Conservation (phyloP, 179 eudicot species). For the Camellia oleifera region DNA sequence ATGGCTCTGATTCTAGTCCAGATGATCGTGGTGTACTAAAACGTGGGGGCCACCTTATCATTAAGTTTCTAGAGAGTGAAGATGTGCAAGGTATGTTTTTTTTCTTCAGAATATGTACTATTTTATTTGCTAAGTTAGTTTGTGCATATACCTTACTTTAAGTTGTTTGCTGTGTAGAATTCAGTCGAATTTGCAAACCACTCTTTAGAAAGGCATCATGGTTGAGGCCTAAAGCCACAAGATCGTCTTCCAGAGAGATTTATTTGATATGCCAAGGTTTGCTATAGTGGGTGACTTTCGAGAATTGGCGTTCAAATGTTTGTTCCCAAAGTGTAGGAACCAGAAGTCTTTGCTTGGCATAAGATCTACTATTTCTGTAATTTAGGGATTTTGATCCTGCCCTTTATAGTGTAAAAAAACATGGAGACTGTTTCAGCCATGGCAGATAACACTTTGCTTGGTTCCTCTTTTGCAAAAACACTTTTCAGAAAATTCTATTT, state of each 20-base stretch:
- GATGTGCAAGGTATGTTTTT: slow-evolving; percentile 55
- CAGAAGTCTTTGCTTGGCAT: background rate
- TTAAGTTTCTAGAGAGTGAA: slow-evolving; percentile 88
- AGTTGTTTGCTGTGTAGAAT: slow-evolving; percentile 40
- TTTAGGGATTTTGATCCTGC: background rate
- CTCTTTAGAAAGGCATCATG: slow-evolving; percentile 72
- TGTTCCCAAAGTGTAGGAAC: background rate
- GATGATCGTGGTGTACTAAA: slow-evolving; percentile 47
- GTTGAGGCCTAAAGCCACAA: slow-evolving; percentile 96
- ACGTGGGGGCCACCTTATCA: slow-evolving; percentile 74
- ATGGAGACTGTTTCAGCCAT: background rate
- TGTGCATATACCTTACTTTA: slow-evolving; percentile 3
- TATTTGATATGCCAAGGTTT: slow-evolving; percentile 87
- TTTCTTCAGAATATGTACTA: background rate
- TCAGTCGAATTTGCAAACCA: slow-evolving; percentile 69
- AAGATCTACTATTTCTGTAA: background rate
- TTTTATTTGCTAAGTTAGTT: background rate
- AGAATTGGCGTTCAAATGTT: background rate
- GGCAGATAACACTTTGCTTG: background rate
- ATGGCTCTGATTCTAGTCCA: slow-evolving; percentile 14
- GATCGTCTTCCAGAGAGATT: slow-evolving; percentile 85
- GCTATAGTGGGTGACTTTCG: background rate
- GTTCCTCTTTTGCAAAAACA: no score
- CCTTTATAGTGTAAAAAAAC: background rate
- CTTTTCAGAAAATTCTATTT: no score